Evolutionary conservation across 2,329 filamentous ascomycete species (phyloP).

Genomic region (Penicillium sp.): DNA sequence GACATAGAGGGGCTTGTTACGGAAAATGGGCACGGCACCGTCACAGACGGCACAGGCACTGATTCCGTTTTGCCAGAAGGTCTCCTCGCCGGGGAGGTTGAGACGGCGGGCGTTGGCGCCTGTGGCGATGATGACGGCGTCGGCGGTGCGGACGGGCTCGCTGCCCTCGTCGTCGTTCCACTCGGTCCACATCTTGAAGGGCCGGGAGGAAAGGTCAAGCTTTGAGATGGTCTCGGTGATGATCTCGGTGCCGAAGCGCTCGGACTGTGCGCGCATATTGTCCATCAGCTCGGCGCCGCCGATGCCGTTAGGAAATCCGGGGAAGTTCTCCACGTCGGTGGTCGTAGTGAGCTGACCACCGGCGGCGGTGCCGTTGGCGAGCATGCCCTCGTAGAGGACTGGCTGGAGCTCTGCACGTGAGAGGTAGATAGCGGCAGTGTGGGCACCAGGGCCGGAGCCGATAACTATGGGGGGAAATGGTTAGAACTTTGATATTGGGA

Average conservation of each 20-base stretch:
- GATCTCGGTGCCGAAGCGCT: slow-evolving; percentile 88
- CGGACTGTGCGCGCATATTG: slow-evolving; percentile 86
- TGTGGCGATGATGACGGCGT: slow-evolving; percentile 90
- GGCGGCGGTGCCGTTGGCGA: slow-evolving; percentile 93
- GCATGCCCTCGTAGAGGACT: slow-evolving; percentile 95
- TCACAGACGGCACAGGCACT: slow-evolving; percentile 97
- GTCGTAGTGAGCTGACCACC: slow-evolving; percentile 97
- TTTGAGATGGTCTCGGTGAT: slow-evolving; percentile 87
- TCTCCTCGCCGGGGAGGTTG: slow-evolving; percentile 80
- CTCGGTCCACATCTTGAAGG: slow-evolving; percentile 93
- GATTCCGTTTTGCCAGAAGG: slow-evolving; percentile 96
- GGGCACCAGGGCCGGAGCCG: slow-evolving; percentile 94
- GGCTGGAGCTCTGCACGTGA: slow-evolving; percentile 92
- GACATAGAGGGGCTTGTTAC: slow-evolving; percentile 90
- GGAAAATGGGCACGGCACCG: slow-evolving; percentile 94
- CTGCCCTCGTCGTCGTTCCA: slow-evolving; percentile 72
- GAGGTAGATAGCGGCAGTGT: slow-evolving; percentile 96
- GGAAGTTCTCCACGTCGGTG: slow-evolving; percentile 97
- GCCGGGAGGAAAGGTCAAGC: slow-evolving; percentile 77
- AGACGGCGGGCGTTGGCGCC: slow-evolving; percentile 87
- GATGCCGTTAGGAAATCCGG: slow-evolving; percentile 87
- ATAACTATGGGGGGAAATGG: slow-evolving; percentile 53
- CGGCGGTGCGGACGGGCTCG: slow-evolving; percentile 74
- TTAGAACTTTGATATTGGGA: slow-evolving; percentile 13
- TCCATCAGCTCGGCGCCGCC: slow-evolving; percentile 91